Conservation (phyloP, 192 early-diverging fungal genomes). For the Coemansia sp. region DNA sequence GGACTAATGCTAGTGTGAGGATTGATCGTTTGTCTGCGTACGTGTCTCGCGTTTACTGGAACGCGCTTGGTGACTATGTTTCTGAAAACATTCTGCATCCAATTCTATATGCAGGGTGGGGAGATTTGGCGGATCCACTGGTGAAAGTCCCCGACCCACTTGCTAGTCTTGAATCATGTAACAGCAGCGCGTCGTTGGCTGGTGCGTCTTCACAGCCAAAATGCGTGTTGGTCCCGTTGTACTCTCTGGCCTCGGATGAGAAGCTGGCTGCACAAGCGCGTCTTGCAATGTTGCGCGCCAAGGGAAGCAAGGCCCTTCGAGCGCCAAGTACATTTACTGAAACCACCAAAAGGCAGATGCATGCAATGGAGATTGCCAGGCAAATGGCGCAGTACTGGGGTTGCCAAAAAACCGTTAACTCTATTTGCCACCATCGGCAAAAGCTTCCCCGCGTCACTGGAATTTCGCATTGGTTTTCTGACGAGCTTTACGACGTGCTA, state of each 20-base stretch:
- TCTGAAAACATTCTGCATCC: slow-evolving; percentile 51
- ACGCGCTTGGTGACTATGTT: slow-evolving; percentile 53
- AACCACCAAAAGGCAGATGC: slow-evolving; percentile 43
- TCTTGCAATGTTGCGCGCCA: slow-evolving; percentile 30
- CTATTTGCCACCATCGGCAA: slow-evolving; percentile 43
- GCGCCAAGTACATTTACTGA: slow-evolving; percentile 49
- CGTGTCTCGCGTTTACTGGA: slow-evolving; percentile 54
- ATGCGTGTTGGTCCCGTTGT: slow-evolving; percentile 29
- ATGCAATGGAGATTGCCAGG: slow-evolving; percentile 53
- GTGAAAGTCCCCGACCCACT: slow-evolving; percentile 45
- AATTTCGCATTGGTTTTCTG: slow-evolving; percentile 52
- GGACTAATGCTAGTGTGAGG: slow-evolving; percentile 43
- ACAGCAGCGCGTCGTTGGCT: not conserved
- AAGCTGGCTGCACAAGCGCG: slow-evolving; percentile 13
- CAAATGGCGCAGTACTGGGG: slow-evolving; percentile 58
- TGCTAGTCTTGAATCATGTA: slow-evolving; percentile 20
- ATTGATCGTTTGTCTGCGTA: slow-evolving; percentile 44
- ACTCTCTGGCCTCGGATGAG: slow-evolving; percentile 11
- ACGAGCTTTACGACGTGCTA: slow-evolving; percentile 51
- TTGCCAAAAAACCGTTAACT: slow-evolving; percentile 34
- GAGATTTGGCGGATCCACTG: slow-evolving; percentile 11
- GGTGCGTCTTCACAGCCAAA: not conserved
- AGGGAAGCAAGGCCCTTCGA: slow-evolving; percentile 18
- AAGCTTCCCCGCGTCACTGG: slow-evolving; percentile 48
- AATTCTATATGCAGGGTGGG: slow-evolving; percentile 44